These are phyloP conservation scores for Hypericum androsaemum DNA, from an alignment of 345 rosid species.

Conservation along the genomic window DNA sequence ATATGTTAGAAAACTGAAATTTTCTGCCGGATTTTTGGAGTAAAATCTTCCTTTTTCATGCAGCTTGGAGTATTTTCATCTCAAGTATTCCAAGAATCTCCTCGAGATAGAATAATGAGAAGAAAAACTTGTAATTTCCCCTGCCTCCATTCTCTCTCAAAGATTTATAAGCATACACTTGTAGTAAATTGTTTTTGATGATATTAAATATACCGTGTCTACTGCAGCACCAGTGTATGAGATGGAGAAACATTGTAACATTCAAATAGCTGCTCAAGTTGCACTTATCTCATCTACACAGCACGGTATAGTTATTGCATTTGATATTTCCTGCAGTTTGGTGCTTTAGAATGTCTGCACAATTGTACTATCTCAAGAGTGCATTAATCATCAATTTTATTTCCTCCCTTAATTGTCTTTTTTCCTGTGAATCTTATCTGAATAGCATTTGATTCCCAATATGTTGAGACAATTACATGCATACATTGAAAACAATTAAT, in stretches of 20 bases:
- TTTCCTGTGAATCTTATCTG: no score
- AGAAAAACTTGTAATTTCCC: conserved; percentile 55
- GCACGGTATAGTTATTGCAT: conserved; percentile 30
- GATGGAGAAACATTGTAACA: conserved; percentile 95
- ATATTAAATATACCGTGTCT: conserved; percentile 2
- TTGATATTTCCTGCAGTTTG: not conserved
- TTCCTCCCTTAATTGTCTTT: no score
- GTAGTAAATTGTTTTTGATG: conserved; percentile 11
- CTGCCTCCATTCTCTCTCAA: conserved; percentile 8
- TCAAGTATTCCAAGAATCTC: conserved; percentile 91
- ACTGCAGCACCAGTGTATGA: conserved; percentile 78
- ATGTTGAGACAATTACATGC: no score
- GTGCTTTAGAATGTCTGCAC: not conserved
- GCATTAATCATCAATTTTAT: no score
- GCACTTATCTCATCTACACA: conserved; percentile 43
- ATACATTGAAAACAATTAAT: no score
- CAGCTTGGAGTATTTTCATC: conserved; percentile 98
- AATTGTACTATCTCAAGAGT: not conserved
- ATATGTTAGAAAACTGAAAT: conserved; percentile 1
- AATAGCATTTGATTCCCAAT: no score
- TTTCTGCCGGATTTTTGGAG: not conserved
- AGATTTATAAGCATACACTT: conserved; percentile 12
- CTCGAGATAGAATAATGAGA: conserved; percentile 63
- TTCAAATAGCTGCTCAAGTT: conserved; percentile 86
- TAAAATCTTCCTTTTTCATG: conserved; percentile 16